phyloP scores from a whole-genome alignment of 371 early-diverging fungal species.

The Mortierella sp. region DNA sequence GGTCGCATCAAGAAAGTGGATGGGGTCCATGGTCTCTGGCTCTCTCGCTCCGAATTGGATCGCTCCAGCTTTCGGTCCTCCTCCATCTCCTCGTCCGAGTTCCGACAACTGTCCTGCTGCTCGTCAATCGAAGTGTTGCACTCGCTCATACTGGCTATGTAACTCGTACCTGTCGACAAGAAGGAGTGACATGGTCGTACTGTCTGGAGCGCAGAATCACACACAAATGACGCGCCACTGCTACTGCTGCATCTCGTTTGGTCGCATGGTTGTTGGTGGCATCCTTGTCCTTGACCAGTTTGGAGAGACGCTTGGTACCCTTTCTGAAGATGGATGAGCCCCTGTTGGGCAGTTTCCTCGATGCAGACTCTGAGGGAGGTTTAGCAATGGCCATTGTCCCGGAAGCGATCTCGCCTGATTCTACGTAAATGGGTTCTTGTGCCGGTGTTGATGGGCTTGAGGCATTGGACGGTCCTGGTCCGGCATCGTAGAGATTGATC shows the following conservation, averaged over 20 bases:
- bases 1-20: background rate
- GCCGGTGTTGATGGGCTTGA: background rate
- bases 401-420: background rate
- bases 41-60: background rate
- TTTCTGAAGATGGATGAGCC: background rate
- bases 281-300: background rate
- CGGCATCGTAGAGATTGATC: conserved; percentile 16
- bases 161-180: conserved; percentile 21
- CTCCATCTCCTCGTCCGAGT: background rate
- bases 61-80: background rate
- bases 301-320: background rate
- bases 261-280: background rate
- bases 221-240: background rate
- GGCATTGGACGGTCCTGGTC: background rate
- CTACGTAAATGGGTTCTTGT: background rate
- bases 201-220: background rate
- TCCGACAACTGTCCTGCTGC: conserved; percentile 1
- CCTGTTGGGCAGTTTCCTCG: background rate
- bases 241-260: background rate
- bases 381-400: background rate
- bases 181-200: conserved; percentile 18
- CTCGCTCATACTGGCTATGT: conserved; percentile 34
- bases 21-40: conserved; percentile 7
- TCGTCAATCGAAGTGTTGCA: conserved; percentile 21
- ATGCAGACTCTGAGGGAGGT: background rate